A percentile compares a stretch with the other conserved stretches of the same genome.
Conservation (phyloP, 139 green algal species). For the Trebouxia sp. region DNA sequence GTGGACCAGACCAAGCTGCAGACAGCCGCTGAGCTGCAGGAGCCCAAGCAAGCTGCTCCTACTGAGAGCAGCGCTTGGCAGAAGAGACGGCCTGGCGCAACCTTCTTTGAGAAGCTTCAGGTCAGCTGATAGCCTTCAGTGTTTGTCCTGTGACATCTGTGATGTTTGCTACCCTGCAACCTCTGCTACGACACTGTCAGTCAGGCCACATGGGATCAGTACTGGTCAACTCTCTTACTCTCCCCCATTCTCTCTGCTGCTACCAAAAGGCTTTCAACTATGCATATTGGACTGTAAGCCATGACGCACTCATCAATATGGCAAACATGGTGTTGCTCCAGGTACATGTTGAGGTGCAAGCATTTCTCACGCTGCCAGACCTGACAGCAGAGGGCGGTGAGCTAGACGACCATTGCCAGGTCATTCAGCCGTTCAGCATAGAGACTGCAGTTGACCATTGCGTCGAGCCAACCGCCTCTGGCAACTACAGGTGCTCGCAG, state of each 20-base stretch:
- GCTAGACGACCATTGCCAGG: not conserved
- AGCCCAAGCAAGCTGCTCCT: not conserved
- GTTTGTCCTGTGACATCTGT: no score
- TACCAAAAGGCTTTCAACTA: no score
- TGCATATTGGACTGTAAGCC: no score
- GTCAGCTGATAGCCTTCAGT: no score
- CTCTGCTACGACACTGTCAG: not conserved
- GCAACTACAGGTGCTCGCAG: conserved; percentile 5
- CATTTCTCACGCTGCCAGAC: conserved; percentile 24
- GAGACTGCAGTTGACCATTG: conserved; percentile 18
- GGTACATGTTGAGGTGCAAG: conserved; percentile 22
- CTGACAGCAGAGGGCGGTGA: not conserved
- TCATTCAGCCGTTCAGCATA: conserved; percentile 27
- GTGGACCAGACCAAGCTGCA: conserved; percentile 19
- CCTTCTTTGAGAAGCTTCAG: conserved; percentile 28
- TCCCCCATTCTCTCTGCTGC: not conserved
- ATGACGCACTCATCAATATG: no score
- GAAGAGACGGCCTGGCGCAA: conserved; percentile 3
- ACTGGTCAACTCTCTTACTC: not conserved
- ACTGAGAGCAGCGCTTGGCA: not conserved
- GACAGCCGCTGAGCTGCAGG: not conserved
- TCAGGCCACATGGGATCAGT: not conserved
- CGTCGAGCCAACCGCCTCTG: conserved; percentile 7
- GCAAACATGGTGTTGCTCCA: not conserved
- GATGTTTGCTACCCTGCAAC: not conserved